Evolutionary conservation across 352 stramenopile genomes (phyloP), one percentile per base, ranked within the genome.

Genomic region (Phytopythium mirpurense): DNA sequence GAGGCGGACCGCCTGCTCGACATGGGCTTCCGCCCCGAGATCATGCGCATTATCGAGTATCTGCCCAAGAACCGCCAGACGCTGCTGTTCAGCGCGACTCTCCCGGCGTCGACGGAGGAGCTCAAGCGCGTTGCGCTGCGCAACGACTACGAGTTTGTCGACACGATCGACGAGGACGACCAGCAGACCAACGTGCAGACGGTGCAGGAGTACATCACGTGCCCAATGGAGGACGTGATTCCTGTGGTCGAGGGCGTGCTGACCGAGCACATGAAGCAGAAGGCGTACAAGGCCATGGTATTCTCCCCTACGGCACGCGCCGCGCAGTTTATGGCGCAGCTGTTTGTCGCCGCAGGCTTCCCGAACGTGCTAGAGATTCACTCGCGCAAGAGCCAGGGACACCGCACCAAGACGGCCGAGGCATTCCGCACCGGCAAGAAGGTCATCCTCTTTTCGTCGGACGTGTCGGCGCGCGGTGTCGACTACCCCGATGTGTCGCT

Each of bases 1-100:
- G 97, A 99, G 82, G 94, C 90, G 3, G 97, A 99, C 66, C 86
- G 95, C 15, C 73, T 99, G 23, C 64, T 98, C 19, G 96, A 99
- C 69, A 97, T 98, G 85, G 96, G 96, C 11, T 96, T 99, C 63
- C 74, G 80, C 19, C 82, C 78, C 2, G 88, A 97, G 53, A 96
- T 98, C 58, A 80, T 93, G 56, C 78, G 83, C 53, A 98, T 98
- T 50, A 81, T 91, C n/a, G 63, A 53, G 18, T 71, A 56, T 31
- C 40, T 88, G 36, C 76, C 76, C 1, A 63, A 64, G 49, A 27
- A 84, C 37, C 84, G 95, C 19, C 95, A 98, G 69, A 98, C 93
- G 27, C 76, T 99, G n/a, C 70, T 99, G 5, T 98, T 98, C 64
- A 98, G 88, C 31, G 96, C 96, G 26, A 99, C 96, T 24, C 68